Evolutionary conservation across 2,329 filamentous ascomycete genomes (phyloP), one percentile per base, ranked within the genome.

Genomic region (Elsinoe australis): DNA sequence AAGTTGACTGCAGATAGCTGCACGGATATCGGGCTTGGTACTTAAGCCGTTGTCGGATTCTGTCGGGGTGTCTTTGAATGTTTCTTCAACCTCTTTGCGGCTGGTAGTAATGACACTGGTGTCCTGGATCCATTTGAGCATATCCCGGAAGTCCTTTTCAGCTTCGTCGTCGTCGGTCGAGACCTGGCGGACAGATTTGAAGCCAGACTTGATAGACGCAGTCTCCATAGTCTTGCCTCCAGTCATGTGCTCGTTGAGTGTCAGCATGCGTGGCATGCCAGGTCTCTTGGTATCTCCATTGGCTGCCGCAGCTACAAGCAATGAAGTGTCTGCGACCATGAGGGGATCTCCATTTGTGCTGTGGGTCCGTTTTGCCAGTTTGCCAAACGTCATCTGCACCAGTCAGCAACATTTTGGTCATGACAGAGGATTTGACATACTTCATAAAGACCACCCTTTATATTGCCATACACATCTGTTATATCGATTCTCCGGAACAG

Each of bases 381-480:
- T 58, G 5, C 64, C 68, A 54, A 75, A 74, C 0, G 67, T 73
- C 65, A 75, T 73, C 57, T 48, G 17, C 3, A 14, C 2, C 18
- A 5, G 24, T 48, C 7, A 35, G 33, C 12, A 14, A 14, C 7
- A 15, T n/a, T 15, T 3, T 14, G 26, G 7, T 3, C 4, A 18
- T 15, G 12, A 17, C 12, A 18, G n/a, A n/a, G 19, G 7, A 7
- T 18, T 12, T 6, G 4, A 28, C 32, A 9, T 4, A 48, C 45
- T 21, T 75, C 72, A 50, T 57, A 62, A 52, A 71, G 61, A n/a
- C 70, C 71, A 17, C 72, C 73, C 56, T 77, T 77, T 39, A 76
- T 57, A 55, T 75, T 76, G n/a, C 67, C 71, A 55, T 70, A 76
- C 8, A 75, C 71, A 51, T 77, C 71, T 3, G 69, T 69, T 26